Evolutionary conservation across 768 basidiomycete genomes (phyloP).

Genomic region (Tulasnella sp.): DNA sequence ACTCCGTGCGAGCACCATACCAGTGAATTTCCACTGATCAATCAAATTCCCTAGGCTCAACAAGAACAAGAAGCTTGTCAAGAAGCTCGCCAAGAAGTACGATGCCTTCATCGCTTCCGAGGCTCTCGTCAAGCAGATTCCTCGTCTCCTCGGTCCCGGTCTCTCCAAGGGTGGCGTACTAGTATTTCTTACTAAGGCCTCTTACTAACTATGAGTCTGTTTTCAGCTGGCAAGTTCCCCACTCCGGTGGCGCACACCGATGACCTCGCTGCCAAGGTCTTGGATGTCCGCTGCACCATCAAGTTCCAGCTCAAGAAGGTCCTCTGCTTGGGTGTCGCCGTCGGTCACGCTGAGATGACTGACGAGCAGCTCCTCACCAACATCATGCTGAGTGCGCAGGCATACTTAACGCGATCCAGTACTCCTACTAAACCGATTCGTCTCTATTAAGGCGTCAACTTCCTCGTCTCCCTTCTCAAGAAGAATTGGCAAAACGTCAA

Average conservation of each 20-base stretch:
- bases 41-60: conserved; percentile 53
- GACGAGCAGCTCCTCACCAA: conserved; percentile 96
- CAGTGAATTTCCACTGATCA: neutral
- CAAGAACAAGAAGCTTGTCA: conserved; percentile 99
- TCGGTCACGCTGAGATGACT: conserved; percentile 94
- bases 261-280: conserved; percentile 81
- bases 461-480: conserved; percentile 97
- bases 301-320: conserved; percentile 99
- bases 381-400: conserved; percentile 82
- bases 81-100: conserved; percentile 99
- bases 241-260: conserved; percentile 90
- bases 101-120: conserved; percentile 98
- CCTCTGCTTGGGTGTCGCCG: conserved; percentile 95
- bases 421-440: neutral
- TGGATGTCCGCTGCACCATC: conserved; percentile 96
- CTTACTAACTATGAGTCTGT: neutral
- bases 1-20: neutral
- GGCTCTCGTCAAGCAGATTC: conserved; percentile 97
- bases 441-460: conserved; percentile 71
- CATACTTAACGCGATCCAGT: neutral
- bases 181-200: neutral
- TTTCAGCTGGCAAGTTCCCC: conserved; percentile 94
- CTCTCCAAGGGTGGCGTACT: conserved; percentile 81
- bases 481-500: conserved; percentile 99
- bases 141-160: conserved; percentile 98